These are phyloP conservation scores for Juncus effusus DNA, from an alignment of 176 grass and related monocot genomes.

Conservation along the genomic window DNA sequence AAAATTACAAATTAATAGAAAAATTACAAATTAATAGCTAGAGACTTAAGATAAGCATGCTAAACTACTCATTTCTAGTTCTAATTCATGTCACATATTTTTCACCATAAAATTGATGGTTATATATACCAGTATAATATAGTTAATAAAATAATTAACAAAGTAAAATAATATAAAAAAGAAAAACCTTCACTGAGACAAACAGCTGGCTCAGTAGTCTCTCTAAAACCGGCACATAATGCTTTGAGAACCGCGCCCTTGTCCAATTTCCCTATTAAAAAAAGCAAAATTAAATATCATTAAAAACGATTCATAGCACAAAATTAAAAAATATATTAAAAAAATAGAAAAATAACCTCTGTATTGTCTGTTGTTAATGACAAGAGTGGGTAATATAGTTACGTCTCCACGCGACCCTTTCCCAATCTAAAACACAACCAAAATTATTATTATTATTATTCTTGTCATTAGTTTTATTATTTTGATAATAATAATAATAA, in stretches of 20 bases:
- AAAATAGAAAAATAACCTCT: conserved; percentile 47
- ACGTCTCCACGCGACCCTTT: conserved; percentile 84
- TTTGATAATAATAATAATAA: conserved; percentile 14
- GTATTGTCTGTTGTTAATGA: conserved; percentile 96
- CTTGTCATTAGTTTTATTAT: too few relatives aligned
- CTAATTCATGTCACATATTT: background rate
- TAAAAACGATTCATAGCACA: background rate
- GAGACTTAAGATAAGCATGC: background rate
- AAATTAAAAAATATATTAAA: conserved; percentile 4
- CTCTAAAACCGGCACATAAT: conserved; percentile 76
- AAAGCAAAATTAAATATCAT: conserved; percentile 17
- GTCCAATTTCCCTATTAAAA: conserved; percentile 70
- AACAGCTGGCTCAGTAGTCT: conserved; percentile 78
- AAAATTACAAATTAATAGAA: background rate
- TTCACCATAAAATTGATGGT: background rate
- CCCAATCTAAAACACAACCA: conserved; percentile 50
- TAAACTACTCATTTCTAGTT: background rate
- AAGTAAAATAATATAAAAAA: background rate
- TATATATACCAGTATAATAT: background rate
- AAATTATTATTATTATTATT: too few relatives aligned
- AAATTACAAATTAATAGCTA: conserved; percentile 4
- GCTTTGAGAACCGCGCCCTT: conserved; percentile 88
- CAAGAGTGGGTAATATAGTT: conserved; percentile 89
- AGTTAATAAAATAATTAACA: background rate
- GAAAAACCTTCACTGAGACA: conserved; percentile 74